A percentile compares a stretch with the other conserved stretches of the same genome.
phyloP scores from a whole-genome alignment of 768 basidiomycete species.

The Tricholomella constricta region DNA sequence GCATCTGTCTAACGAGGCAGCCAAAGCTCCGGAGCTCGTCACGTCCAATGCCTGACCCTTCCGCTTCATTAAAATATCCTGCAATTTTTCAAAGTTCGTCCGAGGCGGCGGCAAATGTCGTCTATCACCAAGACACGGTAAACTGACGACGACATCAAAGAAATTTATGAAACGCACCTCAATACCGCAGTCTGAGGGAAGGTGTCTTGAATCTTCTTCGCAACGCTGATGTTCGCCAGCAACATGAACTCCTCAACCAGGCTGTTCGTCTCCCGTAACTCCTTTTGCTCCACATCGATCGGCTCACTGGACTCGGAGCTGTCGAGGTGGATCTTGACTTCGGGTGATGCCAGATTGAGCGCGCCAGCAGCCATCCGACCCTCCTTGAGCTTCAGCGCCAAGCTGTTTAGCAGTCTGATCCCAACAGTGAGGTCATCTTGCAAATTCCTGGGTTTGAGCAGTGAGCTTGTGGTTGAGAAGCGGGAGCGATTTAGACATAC shows the following conservation, averaged over 20 bases:
- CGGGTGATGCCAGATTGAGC: constrained; percentile 95
- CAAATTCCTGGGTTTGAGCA: constrained; percentile 49
- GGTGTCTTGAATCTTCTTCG: constrained; percentile 86
- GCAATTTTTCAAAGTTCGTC: constrained; percentile 93
- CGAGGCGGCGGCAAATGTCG: constrained; percentile 91
- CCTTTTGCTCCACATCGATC: constrained; percentile 96
- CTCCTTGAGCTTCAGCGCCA: constrained; percentile 84
- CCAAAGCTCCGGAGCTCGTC: constrained; percentile 87
- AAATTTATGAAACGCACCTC: constrained; percentile 48
- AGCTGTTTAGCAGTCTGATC: constrained; percentile 84
- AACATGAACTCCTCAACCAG: constrained; percentile 99
- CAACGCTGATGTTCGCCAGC: constrained; percentile 94
- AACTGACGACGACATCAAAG: background rate
- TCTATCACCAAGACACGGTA: constrained; percentile 36
- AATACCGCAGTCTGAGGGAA: constrained; percentile 97
- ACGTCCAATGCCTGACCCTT: constrained; percentile 85
- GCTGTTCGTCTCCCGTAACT: constrained; percentile 89
- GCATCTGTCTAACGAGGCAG: constrained; percentile 85
- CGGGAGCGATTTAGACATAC: constrained; percentile 44
- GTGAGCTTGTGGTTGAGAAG: background rate
- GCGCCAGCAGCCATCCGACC: constrained; percentile 95
- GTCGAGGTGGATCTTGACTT: constrained; percentile 96
- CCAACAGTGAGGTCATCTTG: constrained; percentile 82
- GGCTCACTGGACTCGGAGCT: constrained; percentile 93
- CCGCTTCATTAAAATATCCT: constrained; percentile 87